Base-by-base conservation (phyloP, 169 alveolate species). In the Eimeria necatrix region DNA sequence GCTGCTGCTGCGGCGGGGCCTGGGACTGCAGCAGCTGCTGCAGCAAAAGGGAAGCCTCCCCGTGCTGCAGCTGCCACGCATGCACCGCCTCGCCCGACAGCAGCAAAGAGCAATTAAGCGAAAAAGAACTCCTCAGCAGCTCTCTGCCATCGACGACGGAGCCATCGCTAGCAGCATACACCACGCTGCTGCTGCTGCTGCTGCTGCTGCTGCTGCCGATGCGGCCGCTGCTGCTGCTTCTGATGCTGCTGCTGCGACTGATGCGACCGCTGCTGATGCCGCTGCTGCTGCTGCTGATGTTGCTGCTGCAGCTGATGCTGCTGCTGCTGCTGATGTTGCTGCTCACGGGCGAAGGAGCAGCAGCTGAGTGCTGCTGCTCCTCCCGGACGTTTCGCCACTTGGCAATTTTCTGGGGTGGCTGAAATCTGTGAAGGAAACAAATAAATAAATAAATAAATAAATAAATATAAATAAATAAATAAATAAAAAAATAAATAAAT, bases 41-140 rank as follows among this genome's bases (percentile, higher is more conserved):
- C 20, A 16, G 89, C 8, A 7, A 51, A 3, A 68, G 71, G n/a
- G 89, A 46, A 2, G 60, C 61, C 16, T 48, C 71, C 32, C 89
- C 89, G 89, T 80, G 89, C 89, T 80, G 89, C 89, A 48, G 89
- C 70, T 20, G 9, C 70, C 18, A 80, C 70, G 16, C 2, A 18
- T 10, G 68, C 2, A 12, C 22, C 68, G 20, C 12, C 12, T 18
- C 20, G 22, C 68, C 68, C 12, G 68, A 56, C 12, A 18, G 20
- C 12, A 12, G 22, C 12, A 56, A 10, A 56, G 20, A 56, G 68
- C 68, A 56, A 18, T 56, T 18, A 18, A 56, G 68, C 12, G 68
- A 56, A 18, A 56, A 56, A 18, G 22, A 18, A 12, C 20, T 18
- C 68, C 2, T 18, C 89, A 5, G 89, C 89, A 48, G 89, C 89